Conservation (phyloP, 2,329 filamentous ascomycete genomes). For the Fusarium sp. region DNA sequence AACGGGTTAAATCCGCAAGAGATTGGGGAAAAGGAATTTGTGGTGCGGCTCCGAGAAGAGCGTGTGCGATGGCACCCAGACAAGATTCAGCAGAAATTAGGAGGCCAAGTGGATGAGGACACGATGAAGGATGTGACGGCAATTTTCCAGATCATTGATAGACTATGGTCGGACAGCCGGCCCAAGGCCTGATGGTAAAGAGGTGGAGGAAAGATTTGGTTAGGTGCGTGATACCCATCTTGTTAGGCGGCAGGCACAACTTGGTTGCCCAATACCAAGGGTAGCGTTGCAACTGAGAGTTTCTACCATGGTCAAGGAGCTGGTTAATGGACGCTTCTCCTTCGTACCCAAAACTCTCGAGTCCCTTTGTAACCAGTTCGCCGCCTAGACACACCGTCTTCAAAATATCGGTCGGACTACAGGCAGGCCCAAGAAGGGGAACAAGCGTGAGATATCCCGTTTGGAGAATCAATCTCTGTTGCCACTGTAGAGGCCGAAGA, state of each 20-base stretch:
- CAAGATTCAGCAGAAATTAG: constrained; percentile 93
- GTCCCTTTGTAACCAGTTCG: too few species aligned
- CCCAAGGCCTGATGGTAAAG: constrained; percentile 39
- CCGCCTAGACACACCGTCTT: too few species aligned
- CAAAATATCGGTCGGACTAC: too few species aligned
- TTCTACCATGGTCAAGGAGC: too few species aligned
- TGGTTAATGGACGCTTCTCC: too few species aligned
- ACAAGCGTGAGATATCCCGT: too few species aligned
- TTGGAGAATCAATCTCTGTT: too few species aligned
- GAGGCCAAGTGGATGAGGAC: constrained; percentile 78
- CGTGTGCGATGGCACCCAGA: constrained; percentile 97
- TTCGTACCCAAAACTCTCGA: too few species aligned
- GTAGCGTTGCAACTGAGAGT: too few species aligned
- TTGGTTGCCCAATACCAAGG: too few species aligned
- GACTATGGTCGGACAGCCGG: constrained; percentile 79
- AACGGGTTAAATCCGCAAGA: constrained; percentile 60
- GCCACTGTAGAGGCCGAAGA: background rate
- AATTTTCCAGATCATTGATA: constrained; percentile 92
- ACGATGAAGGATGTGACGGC: constrained; percentile 87
- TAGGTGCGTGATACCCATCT: constrained; percentile 30
- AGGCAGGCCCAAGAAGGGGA: too few species aligned
- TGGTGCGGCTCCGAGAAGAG: constrained; percentile 80
- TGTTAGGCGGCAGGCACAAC: background rate
- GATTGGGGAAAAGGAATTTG: constrained; percentile 62
- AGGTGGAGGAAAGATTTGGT: background rate